These are phyloP conservation scores for Fomitopsis pulvina DNA, from an alignment of 768 basidiomycete species.

Conservation along the genomic window DNA sequence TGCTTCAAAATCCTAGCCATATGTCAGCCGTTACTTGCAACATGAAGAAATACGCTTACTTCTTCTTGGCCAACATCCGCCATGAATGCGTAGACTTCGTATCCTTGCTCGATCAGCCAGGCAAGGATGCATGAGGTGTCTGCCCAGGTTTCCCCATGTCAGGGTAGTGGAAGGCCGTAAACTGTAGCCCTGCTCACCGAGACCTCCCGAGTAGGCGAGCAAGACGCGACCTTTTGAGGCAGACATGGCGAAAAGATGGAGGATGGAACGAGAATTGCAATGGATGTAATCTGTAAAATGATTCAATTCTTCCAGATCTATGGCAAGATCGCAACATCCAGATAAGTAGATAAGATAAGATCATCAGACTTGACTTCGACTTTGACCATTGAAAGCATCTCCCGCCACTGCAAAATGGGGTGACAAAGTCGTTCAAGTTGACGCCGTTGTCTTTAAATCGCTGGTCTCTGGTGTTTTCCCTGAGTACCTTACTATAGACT, in stretches of 20 bases:
- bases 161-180: not conserved
- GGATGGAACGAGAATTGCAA: not conserved
- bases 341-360: constrained; percentile 1
- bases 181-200: constrained; percentile 52
- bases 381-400: too few species aligned
- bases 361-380: too few species aligned
- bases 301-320: not conserved
- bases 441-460: too few species aligned
- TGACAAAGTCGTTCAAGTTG: too few species aligned
- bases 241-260: constrained; percentile 20
- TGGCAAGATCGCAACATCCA: not conserved
- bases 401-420: too few species aligned
- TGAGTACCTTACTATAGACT: too few species aligned
- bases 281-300: not conserved
- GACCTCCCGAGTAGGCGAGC: constrained; percentile 96
- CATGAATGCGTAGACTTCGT: constrained; percentile 97
- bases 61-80: constrained; percentile 93
- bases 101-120: constrained; percentile 97
- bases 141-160: constrained; percentile 22
- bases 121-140: constrained; percentile 99
- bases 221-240: constrained; percentile 76
- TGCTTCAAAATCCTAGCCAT: constrained; percentile 79
- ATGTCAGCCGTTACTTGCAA: not conserved
- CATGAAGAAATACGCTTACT: constrained; percentile 30
- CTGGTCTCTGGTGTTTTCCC: too few species aligned